phyloP scores from a whole-genome alignment of 148 eudicot genomes.

The Cornus controversa region DNA sequence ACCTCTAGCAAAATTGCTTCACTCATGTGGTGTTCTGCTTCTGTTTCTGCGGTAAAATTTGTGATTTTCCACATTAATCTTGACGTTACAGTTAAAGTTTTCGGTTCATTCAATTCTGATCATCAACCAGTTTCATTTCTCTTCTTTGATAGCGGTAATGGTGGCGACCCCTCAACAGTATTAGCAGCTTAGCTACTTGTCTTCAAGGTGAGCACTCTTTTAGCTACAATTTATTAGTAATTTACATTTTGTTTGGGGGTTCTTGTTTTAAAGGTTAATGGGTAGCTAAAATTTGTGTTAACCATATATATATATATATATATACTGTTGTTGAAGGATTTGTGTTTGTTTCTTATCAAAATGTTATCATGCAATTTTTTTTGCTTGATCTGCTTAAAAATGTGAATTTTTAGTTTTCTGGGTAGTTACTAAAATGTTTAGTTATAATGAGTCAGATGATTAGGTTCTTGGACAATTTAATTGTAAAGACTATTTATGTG shows the following conservation, averaged over 20 bases:
- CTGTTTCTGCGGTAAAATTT: too few species aligned
- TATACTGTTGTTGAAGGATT: neutral
- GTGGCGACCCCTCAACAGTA: constrained; percentile 5
- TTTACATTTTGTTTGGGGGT: neutral
- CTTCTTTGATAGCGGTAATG: constrained; percentile 10
- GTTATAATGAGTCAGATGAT: too few species aligned
- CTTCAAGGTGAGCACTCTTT: constrained; percentile 3
- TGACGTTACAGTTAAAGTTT: neutral
- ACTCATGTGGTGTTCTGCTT: neutral
- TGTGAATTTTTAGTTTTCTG: too few species aligned
- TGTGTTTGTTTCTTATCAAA: neutral
- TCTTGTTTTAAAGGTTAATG: neutral
- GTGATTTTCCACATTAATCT: neutral
- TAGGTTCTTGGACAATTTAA: too few species aligned
- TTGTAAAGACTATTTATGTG: too few species aligned
- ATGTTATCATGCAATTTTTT: neutral
- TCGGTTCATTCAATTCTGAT: neutral
- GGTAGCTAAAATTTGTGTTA: neutral
- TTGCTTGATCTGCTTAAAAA: too few species aligned
- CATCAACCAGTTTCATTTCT: too few species aligned
- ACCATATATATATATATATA: too few species aligned
- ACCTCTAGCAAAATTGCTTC: neutral
- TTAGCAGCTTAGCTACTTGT: too few species aligned
- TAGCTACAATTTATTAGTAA: too few species aligned
- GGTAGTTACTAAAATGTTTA: too few species aligned